These are phyloP conservation scores for Naganishia sp. DNA, from an alignment of 1,284 basidiomycete species.

Conservation along the genomic window DNA sequence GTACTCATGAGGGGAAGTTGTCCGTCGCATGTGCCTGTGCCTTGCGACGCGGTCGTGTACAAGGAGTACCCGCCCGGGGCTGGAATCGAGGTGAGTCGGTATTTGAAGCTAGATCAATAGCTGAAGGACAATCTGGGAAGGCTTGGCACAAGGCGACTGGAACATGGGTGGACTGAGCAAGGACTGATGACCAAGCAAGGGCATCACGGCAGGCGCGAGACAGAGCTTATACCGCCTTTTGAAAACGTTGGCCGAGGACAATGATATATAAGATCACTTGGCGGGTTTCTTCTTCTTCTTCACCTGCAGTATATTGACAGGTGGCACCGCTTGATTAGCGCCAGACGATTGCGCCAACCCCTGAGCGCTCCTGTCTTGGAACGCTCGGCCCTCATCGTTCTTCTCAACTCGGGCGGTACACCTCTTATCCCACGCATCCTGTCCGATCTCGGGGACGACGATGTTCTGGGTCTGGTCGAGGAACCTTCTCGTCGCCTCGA, in stretches of 20 bases:
- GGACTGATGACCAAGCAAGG: too few species aligned
- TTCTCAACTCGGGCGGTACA: constrained; percentile 5
- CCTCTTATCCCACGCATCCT: constrained; percentile 38
- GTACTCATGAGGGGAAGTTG: constrained; percentile 46
- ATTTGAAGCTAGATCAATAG: too few species aligned
- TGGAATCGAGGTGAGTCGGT: constrained; percentile 43
- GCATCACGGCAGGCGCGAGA: too few species aligned
- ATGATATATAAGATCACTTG: constrained; percentile 15
- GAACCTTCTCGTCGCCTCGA: constrained; percentile 68
- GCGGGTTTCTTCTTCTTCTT: constrained; percentile 30
- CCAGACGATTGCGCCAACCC: neutral
- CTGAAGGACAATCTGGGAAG: constrained; percentile 32
- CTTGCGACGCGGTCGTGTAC: constrained; percentile 44
- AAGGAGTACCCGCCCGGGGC: constrained; percentile 44
- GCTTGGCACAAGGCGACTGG: constrained; percentile 48
- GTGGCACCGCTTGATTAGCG: neutral
- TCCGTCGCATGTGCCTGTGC: constrained; percentile 45
- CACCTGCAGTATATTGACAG: constrained; percentile 26
- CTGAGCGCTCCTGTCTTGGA: neutral
- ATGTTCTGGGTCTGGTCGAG: constrained; percentile 61
- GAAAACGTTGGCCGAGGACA: neutral
- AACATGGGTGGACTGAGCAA: constrained; percentile 44
- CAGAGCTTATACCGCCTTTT: too few species aligned
- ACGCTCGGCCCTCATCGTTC: constrained; percentile 18
- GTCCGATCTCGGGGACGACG: constrained; percentile 46